Evolutionary conservation across 2,329 filamentous ascomycete species (phyloP), one percentile per base, ranked within the genome.

Genomic region (Fusarium armeniacum): DNA sequence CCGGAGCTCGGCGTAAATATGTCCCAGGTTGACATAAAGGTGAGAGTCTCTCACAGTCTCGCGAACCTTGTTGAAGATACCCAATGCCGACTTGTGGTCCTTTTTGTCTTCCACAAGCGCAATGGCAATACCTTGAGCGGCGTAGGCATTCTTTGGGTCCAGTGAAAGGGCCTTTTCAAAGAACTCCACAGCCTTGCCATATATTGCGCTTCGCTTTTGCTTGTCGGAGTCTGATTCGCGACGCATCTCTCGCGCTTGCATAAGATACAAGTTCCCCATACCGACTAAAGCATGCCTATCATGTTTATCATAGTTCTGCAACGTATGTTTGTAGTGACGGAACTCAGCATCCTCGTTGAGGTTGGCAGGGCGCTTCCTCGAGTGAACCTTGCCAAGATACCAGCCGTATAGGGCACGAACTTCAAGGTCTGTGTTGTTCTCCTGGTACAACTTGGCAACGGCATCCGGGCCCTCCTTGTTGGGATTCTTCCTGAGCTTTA

Each of bases 151-250:
- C 82, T 91, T 94, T 1, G 94, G 90, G 76, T 99, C 96, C n/a
- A 99, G 84, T 68, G 97, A 93, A 24, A 99, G 84, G 6, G 95
- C 95, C 82, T 99, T 99, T 78, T 98, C 96, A 74, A 98, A 99
- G 81, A 99, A 99, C 78, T 99, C 97, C 13, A 98, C 94, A 0
- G 96, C 94, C 72, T 95, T 94, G 77, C 90, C 89, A 77, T 98
- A 99, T 66, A 90, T 91, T 73, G 91, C 92, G 60, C 91, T 92
- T 55, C 94, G 90, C 83, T 97, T 97, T 75, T 97, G 92, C 81
- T 93, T 97, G 64, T 99, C 95, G 63, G 90, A 86, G 11, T 98
- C 96, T 0, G 92, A 92, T 66, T 96, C 93, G 52, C 94, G 90
- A 32, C 93, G 92, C 94, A 98, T 98, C 79, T 99, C 97, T 73